Percentiles rank a stretch among this genome's conserved stretches.
Conservation (phyloP, 305 asterid genomes). For the Nicotiana rustica region DNA sequence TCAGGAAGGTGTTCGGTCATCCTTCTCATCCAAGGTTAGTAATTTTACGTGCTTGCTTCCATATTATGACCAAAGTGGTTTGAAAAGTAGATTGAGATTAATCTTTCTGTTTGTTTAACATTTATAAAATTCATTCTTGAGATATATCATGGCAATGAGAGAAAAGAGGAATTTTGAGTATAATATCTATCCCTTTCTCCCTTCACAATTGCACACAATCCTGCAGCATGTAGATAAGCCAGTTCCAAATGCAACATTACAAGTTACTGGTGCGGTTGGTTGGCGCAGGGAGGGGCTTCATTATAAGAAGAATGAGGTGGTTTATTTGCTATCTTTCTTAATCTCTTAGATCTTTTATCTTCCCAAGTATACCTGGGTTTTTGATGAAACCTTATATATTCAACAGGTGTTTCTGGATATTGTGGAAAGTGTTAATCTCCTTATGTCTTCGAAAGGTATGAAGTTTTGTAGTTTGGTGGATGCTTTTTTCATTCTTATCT, state of each 20-base stretch:
- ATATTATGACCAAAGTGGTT: neutral
- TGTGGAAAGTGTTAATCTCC: slow-evolving; percentile 98
- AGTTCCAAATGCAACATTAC: slow-evolving; percentile 98
- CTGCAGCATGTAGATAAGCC: slow-evolving; percentile 87
- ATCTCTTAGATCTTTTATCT: neutral
- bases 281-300: slow-evolving; percentile 99
- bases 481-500: neutral
- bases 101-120: neutral
- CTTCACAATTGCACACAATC: slow-evolving; percentile 19
- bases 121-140: slow-evolving; percentile 17
- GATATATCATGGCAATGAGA: neutral
- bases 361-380: slow-evolving; percentile 29
- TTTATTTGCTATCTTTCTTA: slow-evolving; percentile 26
- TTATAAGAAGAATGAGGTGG: slow-evolving; percentile 97
- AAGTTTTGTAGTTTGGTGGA: slow-evolving; percentile 8
- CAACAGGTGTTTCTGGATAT: slow-evolving; percentile 95
- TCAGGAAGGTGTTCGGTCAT: slow-evolving; percentile 98
- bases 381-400: slow-evolving; percentile 34
- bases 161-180: neutral
- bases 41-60: slow-evolving; percentile 35
- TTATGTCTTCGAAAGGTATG: slow-evolving; percentile 97
- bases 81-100: slow-evolving; percentile 25
- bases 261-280: slow-evolving; percentile 99
- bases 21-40: slow-evolving; percentile 96
- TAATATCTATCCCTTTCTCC: too few relatives aligned